phyloP scores from a whole-genome alignment of 108 stramenopile genomes.

The Cylindrotheca closterium region DNA sequence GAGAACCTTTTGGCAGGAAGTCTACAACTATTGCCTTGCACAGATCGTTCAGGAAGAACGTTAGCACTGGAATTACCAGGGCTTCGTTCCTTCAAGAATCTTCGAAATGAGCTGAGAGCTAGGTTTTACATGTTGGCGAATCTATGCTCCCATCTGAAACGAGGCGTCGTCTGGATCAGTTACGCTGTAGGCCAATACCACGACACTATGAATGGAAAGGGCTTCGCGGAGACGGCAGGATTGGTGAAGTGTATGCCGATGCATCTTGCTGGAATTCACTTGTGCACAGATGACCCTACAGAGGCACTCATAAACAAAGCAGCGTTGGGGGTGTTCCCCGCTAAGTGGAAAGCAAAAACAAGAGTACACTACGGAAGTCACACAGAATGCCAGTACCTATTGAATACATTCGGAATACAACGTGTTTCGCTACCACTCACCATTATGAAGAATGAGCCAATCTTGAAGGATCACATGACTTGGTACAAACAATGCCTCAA shows the following conservation, averaged over 20 bases:
- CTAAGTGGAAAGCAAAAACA: neutral
- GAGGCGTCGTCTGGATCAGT: neutral
- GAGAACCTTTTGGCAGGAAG: neutral
- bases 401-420: neutral
- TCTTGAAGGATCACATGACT: neutral
- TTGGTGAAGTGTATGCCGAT: neutral
- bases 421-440: neutral
- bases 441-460: neutral
- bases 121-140: neutral
- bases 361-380: neutral
- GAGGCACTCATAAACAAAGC: neutral
- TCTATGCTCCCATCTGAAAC: neutral
- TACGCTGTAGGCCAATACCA: neutral
- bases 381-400: neutral
- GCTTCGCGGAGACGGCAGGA: neutral
- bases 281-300: neutral
- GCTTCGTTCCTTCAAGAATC: neutral
- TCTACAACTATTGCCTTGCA: conserved; percentile 20
- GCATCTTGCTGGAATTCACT: neutral
- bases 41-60: conserved; percentile 32
- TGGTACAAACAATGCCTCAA: neutral
- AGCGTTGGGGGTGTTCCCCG: neutral
- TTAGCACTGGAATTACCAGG: neutral
- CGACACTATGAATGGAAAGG: neutral
- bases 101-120: neutral